These are phyloP conservation scores for Termitomyces sp. DNA, from an alignment of 768 basidiomycete species.

Conservation along the genomic window DNA sequence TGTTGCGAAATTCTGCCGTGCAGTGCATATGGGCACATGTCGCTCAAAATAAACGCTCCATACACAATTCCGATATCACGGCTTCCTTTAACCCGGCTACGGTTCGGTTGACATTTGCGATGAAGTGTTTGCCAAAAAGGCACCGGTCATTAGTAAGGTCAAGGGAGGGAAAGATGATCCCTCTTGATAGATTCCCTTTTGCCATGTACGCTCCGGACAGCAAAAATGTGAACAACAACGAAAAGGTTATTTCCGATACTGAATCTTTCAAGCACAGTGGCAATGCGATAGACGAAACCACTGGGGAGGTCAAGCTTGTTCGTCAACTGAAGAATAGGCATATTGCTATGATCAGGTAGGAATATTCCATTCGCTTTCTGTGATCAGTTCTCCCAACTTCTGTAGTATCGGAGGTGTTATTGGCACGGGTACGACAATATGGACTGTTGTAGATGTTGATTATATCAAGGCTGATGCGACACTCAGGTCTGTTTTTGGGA, in stretches of 20 bases:
- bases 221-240: conserved; percentile 4
- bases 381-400: not conserved
- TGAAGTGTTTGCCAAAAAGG: not conserved
- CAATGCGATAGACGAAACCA: conserved; percentile 10
- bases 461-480: not conserved
- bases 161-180: too few species aligned
- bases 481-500: conserved; percentile 46
- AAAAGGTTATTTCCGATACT: conserved; percentile 15
- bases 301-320: conserved; percentile 29
- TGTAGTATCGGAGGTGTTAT: conserved; percentile 57
- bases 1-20: too few species aligned
- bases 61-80: too few species aligned
- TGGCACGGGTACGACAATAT: conserved; percentile 42
- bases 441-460: not conserved
- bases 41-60: too few species aligned
- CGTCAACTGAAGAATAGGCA: conserved; percentile 74
- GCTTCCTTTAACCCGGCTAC: too few species aligned
- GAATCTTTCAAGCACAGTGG: conserved; percentile 14
- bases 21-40: too few species aligned
- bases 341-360: conserved; percentile 72
- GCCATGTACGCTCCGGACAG: not conserved
- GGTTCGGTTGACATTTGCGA: not conserved
- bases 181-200: not conserved
- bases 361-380: not conserved
- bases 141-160: not conserved